phyloP scores from a whole-genome alignment of 257 asterid genomes.

The Asclepias syriaca region DNA sequence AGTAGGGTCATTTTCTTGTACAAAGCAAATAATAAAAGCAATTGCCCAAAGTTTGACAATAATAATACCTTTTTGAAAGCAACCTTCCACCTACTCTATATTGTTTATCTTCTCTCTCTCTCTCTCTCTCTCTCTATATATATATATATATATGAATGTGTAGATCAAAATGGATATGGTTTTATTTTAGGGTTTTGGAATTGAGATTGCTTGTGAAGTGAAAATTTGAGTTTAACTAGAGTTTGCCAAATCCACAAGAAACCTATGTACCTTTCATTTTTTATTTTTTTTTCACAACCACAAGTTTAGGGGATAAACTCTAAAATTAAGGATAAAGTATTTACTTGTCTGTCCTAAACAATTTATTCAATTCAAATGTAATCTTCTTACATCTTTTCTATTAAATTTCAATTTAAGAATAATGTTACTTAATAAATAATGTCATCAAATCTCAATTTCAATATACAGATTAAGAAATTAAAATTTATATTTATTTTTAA shows the following conservation, averaged over 20 bases:
- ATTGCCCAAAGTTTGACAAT: slow-evolving; percentile 62
- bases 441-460: too few relatives aligned
- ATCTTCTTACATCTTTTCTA: too few relatives aligned
- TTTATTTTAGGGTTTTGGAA: slow-evolving; percentile 6
- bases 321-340: background rate
- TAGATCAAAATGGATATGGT: slow-evolving; percentile 10
- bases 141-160: too few relatives aligned
- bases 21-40: slow-evolving; percentile 55
- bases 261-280: slow-evolving; percentile 17
- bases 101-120: background rate
- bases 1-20: slow-evolving; percentile 34
- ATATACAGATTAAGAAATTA: too few relatives aligned
- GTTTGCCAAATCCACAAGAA: slow-evolving; percentile 35
- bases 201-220: slow-evolving; percentile 34
- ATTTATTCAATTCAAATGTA: too few relatives aligned
- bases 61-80: slow-evolving; percentile 55
- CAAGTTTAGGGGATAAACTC: background rate
- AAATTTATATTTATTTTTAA: too few relatives aligned
- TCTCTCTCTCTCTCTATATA: slow-evolving; percentile 4
- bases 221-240: slow-evolving; percentile 14
- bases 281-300: background rate
- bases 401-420: too few relatives aligned
- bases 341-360: background rate
- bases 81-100: slow-evolving; percentile 38
- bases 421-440: too few relatives aligned